phyloP scores from a whole-genome alignment of 2,329 filamentous ascomycete genomes.

The Arthroderma uncinatum region DNA sequence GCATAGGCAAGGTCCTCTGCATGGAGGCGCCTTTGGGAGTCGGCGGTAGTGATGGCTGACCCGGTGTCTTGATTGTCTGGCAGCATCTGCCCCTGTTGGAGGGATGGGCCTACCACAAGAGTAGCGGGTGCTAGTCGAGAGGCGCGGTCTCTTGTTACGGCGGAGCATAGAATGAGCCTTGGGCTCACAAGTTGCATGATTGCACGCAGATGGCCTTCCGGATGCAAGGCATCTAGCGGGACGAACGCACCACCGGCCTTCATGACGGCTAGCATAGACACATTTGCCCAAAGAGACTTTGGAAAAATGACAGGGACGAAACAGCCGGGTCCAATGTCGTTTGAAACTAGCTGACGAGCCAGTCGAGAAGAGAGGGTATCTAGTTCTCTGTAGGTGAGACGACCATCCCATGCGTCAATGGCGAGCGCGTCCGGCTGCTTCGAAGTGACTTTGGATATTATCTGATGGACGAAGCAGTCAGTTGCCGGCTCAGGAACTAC shows the following conservation, averaged over 20 bases:
- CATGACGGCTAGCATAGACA: conserved; percentile 12
- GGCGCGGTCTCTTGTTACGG: too few species aligned
- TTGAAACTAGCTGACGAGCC: conserved; percentile 1
- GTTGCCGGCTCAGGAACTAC: too few species aligned
- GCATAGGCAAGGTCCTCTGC: too few species aligned
- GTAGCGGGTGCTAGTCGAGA: too few species aligned
- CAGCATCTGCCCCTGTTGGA: too few species aligned
- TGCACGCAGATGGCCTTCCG: too few species aligned
- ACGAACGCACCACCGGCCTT: conserved; percentile 15
- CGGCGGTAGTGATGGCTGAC: too few species aligned
- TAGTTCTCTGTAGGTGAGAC: conserved; percentile 12
- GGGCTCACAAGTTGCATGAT: too few species aligned
- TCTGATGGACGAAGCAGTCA: not conserved
- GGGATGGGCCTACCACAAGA: too few species aligned
- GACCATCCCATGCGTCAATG: conserved; percentile 18
- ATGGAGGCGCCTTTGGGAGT: too few species aligned
- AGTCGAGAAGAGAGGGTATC: conserved; percentile 16
- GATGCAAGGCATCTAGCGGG: not conserved
- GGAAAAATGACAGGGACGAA: conserved; percentile 12
- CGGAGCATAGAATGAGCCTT: too few species aligned
- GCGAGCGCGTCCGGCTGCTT: conserved; percentile 13
- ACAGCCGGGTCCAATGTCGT: conserved; percentile 7
- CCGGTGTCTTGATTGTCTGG: too few species aligned
- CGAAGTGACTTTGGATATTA: not conserved
- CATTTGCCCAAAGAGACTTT: conserved; percentile 12